Conservation (phyloP, 352 stramenopile species). For the Globisporangium nagaii region DNA sequence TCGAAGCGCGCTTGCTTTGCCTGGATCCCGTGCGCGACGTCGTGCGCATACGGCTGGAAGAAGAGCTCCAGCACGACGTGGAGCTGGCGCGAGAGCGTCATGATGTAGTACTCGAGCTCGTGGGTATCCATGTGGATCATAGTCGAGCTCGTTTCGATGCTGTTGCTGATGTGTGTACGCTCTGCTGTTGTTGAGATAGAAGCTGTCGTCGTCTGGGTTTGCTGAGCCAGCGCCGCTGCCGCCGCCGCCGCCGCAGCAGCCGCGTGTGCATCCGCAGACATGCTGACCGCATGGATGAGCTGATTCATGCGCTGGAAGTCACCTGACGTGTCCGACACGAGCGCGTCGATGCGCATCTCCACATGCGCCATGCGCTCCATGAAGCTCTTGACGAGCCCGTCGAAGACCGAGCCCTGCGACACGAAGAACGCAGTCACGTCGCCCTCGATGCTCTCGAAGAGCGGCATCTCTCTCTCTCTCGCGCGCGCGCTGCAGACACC, state of each 20-base stretch:
- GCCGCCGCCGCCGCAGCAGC: slow-evolving; percentile 7
- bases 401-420: slow-evolving; percentile 64
- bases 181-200: neutral
- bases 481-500: no score
- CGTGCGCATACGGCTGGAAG: slow-evolving; percentile 32
- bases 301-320: slow-evolving; percentile 30
- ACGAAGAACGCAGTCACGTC: slow-evolving; percentile 65
- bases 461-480: slow-evolving; percentile 27
- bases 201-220: neutral
- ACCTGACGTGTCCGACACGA: slow-evolving; percentile 17
- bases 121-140: slow-evolving; percentile 16
- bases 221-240: no score
- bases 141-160: neutral
- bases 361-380: slow-evolving; percentile 43
- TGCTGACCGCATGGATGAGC: slow-evolving; percentile 18
- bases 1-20: slow-evolving; percentile 29
- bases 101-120: slow-evolving; percentile 53
- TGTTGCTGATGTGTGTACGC: neutral
- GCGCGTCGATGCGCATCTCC: slow-evolving; percentile 37
- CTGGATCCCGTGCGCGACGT: slow-evolving; percentile 24
- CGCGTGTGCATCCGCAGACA: slow-evolving; percentile 10
- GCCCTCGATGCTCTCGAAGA: slow-evolving; percentile 60
- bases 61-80: slow-evolving; percentile 58
- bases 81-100: slow-evolving; percentile 51
- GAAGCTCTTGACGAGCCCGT: slow-evolving; percentile 44